Evolutionary conservation across 441 rosid species (phyloP), one percentile per base, ranked within the genome.

Genomic region (Omphalea diandra): DNA sequence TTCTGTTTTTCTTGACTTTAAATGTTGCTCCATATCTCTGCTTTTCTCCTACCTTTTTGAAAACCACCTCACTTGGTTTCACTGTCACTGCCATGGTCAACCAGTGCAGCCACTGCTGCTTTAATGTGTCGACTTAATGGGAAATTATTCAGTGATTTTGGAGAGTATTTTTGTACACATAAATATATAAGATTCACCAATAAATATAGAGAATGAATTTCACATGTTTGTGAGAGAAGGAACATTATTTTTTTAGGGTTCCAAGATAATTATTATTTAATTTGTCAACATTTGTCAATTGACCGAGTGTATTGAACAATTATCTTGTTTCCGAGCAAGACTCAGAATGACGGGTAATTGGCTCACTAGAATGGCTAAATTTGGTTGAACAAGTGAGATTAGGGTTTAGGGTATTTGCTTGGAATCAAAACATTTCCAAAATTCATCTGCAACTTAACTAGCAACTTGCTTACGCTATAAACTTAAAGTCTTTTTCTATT

Each of bases 291-390:
- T 93, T 93, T 49, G 97, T 93, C 64, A 54, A 3, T 27, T 11
- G 2, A 3, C 58, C 58, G 17, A 54, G 18, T 3, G 6, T 54
- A 27, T 14, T 54, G 18, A 27, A 54, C 0, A 3, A 3, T 5
- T 1, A 18, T 54, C 33, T 2, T 54, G 0, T 54, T 54, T 12
- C 58, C 35, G 6, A 91, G 89, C 73, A 86, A 43, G 57, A 91
- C 88, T 0, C 96, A 89, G 81, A 91, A 91, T 0, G 94, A 89
- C 1, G 94, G 97, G 69, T 91, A 91, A 74, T 91, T 91, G 68
- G 90, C 26, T 83, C 76, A 11, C 94, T 94, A 0, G 93, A 87
- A 75, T 82, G 81, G 0, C 76, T 57, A 78, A 83, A 81, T 71
- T 81, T 91, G 33, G 18, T 81, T 0, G 83, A 32, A 66, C 96